These are phyloP conservation scores for Amanita polypyramis DNA, from an alignment of 768 basidiomycete genomes.

Conservation along the genomic window DNA sequence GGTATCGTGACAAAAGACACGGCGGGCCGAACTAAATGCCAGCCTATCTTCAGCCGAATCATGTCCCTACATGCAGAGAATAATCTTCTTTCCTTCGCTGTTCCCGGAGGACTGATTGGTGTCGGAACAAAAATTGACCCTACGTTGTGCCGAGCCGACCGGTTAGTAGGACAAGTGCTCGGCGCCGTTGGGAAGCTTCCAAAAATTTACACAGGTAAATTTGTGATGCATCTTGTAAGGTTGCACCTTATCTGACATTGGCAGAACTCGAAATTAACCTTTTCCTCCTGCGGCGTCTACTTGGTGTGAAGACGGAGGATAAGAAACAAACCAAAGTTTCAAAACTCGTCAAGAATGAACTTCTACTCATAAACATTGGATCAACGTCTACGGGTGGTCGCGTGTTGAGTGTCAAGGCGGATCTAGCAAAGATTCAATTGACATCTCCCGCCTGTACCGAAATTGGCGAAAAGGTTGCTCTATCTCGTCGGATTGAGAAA, in stretches of 20 bases:
- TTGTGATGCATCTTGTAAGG: not conserved
- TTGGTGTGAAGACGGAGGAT: constrained; percentile 99
- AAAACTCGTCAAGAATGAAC: constrained; percentile 85
- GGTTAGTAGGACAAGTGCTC: constrained; percentile 92
- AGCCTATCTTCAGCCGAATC: constrained; percentile 87
- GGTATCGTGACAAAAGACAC: constrained; percentile 95
- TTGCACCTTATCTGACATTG: not conserved
- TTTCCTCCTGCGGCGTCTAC: constrained; percentile 88
- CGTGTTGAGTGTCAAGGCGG: constrained; percentile 88
- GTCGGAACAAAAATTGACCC: constrained; percentile 97
- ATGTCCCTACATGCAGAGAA: constrained; percentile 92
- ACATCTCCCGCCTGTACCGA: constrained; percentile 95
- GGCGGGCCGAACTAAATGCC: constrained; percentile 81
- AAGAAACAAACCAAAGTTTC: constrained; percentile 97
- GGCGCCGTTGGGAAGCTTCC: constrained; percentile 93
- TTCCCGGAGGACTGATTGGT: constrained; percentile 96
- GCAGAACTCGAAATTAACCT: constrained; percentile 84
- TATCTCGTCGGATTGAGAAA: constrained; percentile 92
- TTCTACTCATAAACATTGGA: constrained; percentile 94
- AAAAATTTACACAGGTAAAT: constrained; percentile 77
- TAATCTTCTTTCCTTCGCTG: constrained; percentile 89
- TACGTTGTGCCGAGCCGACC: constrained; percentile 92
- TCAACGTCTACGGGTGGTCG: constrained; percentile 96
- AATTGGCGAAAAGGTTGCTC: constrained; percentile 93
- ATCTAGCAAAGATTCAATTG: constrained; percentile 88